Evolutionary conservation across 768 basidiomycete species (phyloP), one percentile per base, ranked within the genome.

Genomic region (Pleurotus cornucopiae): DNA sequence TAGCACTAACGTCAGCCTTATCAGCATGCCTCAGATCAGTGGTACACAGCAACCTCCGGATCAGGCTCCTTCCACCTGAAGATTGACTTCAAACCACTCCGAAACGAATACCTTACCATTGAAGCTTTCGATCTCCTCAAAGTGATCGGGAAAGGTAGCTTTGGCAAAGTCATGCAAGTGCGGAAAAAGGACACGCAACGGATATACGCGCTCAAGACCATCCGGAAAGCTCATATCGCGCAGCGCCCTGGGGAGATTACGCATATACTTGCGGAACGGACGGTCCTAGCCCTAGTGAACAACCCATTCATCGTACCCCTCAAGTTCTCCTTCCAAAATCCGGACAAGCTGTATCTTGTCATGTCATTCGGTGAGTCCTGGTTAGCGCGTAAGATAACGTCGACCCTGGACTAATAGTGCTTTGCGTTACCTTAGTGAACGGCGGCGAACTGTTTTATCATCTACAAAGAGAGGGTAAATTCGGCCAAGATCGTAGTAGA

Each of bases 131-230:
- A 99, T 58, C 76, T 99, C 48, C 87, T 99, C 65, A 97, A 95
- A 69, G 96, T 99, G 45, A 96, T 99, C 57, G 95, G 96, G 16
- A 98, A 98, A 72, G 96, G 97, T 9, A 89, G 86, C 58, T 99
- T 99, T 64, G 96, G 97, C 13, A 99, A 99, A 72, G 95, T 96
- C 38, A 98, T 98, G 97, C 96, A 99, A 80, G 96, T 99, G 41
- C 88, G 94, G 54, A 99, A 99, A 76, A 95, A 97, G 75, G 94
- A 99, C 72, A 98, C 97, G 1, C 84, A 92, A 62, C 92, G 97
- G 57, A 90, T 99, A 65, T 99, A 99, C 73, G 96, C 96, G 2
- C 78, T 99, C 64, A 98, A 98, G 77, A 98, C 97, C 2, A 98
- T 98, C 64, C 85, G 95, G 54, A 99, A 99, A 71, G 96, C 96